Conservation (phyloP, 805 yeast species). For the Pichia rugopelliculosa region DNA sequence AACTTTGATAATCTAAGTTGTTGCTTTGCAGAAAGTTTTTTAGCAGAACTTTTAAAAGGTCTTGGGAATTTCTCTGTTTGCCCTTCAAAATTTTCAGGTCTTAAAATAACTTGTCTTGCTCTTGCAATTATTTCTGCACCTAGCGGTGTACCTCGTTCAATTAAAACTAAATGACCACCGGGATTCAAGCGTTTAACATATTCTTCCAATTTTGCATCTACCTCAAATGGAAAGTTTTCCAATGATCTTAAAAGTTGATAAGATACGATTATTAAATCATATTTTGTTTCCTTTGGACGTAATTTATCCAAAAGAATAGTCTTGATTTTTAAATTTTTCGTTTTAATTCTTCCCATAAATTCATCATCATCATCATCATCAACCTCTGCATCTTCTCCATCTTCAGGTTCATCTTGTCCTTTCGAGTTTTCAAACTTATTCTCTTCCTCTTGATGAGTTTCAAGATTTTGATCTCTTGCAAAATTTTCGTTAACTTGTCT, state of each 20-base stretch:
- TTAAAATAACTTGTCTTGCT: slow-evolving; percentile 82
- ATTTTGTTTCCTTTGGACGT: slow-evolving; percentile 44
- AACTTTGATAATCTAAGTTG: slow-evolving; percentile 7
- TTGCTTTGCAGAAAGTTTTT: slow-evolving; percentile 4
- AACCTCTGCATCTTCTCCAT: slow-evolving; percentile 3
- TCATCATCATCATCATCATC: slow-evolving; percentile 24
- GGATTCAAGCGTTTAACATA: slow-evolving; percentile 61
- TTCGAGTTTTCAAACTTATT: slow-evolving; percentile 7
- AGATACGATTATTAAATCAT: slow-evolving; percentile 76
- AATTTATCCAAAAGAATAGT: slow-evolving; percentile 49
- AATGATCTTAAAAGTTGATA: slow-evolving; percentile 64
- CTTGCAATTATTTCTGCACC: slow-evolving; percentile 87
- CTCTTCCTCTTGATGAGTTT: slow-evolving; percentile 27
- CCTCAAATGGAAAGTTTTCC: slow-evolving; percentile 59
- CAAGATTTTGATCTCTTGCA: slow-evolving; percentile 27
- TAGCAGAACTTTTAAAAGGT: slow-evolving; percentile 42
- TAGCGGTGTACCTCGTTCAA: slow-evolving; percentile 84
- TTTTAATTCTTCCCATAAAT: slow-evolving; percentile 47
- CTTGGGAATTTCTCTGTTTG: slow-evolving; percentile 62
- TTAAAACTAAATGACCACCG: slow-evolving; percentile 66
- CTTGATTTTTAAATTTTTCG: slow-evolving; percentile 44
- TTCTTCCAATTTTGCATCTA: slow-evolving; percentile 58
- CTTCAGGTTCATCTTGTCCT: slow-evolving; percentile 5
- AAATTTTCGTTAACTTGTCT: slow-evolving; percentile 52
- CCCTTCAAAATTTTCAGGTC: slow-evolving; percentile 62